Conservation (phyloP, 306 rosid species). For the Amphicarpaea edgeworthii region DNA sequence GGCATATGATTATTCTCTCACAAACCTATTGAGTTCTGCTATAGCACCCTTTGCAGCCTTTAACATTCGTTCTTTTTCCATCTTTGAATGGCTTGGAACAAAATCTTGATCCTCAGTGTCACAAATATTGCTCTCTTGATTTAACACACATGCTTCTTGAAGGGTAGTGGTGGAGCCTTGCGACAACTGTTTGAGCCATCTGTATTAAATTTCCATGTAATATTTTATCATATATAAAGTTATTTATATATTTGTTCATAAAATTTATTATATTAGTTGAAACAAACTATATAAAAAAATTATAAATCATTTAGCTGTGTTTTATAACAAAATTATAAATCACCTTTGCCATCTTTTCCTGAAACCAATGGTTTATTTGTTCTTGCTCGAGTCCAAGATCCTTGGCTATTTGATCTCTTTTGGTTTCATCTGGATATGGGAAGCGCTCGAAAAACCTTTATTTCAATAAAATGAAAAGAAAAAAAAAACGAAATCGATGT, state of each 20-base stretch:
- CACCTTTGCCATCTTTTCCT: slow-evolving; percentile 69
- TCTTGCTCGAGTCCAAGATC: not conserved
- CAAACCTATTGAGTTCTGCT: not conserved
- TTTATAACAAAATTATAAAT: no score
- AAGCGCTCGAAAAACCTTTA: not conserved
- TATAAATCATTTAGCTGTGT: no score
- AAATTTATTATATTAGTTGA: no score
- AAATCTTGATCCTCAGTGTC: not conserved
- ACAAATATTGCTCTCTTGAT: not conserved
- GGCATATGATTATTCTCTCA: not conserved
- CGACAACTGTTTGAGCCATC: not conserved
- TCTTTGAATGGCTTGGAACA: no score
- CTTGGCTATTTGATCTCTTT: not conserved
- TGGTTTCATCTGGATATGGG: slow-evolving; percentile 1
- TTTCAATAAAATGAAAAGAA: not conserved
- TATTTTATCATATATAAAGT: no score
- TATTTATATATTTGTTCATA: no score
- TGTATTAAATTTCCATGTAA: not conserved
- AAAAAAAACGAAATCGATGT: not conserved
- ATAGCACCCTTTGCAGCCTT: not conserved
- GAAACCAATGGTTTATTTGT: not conserved
- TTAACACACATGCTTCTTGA: not conserved
- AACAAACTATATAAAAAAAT: no score
- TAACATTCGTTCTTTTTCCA: not conserved
- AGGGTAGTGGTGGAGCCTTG: not conserved